phyloP scores from a whole-genome alignment of 2,329 filamentous ascomycete species.

The Pseudogymnoascus sp. region DNA sequence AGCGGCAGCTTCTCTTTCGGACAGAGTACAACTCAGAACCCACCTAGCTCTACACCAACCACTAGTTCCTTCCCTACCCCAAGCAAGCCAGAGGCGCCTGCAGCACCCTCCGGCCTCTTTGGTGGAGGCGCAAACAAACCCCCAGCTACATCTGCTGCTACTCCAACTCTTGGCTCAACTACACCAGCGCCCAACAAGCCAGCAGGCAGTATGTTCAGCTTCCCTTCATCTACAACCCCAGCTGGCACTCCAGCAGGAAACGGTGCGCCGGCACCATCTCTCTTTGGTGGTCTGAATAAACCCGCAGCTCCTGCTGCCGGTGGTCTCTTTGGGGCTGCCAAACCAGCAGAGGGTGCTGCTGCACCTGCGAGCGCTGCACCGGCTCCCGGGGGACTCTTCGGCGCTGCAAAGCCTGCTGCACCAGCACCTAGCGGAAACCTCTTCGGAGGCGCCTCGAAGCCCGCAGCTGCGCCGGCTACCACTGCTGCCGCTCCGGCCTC shows the following conservation, averaged over 20 bases:
- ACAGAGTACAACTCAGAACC: neutral
- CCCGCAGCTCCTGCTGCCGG: conserved; percentile 13
- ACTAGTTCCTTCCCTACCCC: neutral
- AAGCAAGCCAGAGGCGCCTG: neutral
- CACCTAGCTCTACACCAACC: neutral
- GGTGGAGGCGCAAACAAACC: conserved; percentile 7
- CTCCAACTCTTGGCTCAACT: conserved; percentile 16
- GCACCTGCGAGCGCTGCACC: conserved; percentile 25
- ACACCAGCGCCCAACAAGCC: conserved; percentile 22
- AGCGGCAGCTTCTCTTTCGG: conserved; percentile 8
- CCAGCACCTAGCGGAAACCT: conserved; percentile 13
- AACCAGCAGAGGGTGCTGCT: conserved; percentile 18
- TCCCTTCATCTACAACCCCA: conserved; percentile 10
- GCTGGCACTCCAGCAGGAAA: neutral
- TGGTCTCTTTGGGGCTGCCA: conserved; percentile 28
- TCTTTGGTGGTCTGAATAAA: conserved; percentile 12
- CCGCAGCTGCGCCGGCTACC: neutral
- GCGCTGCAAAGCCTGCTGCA: conserved; percentile 14
- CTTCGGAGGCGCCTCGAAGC: conserved; percentile 1
- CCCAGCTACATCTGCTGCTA: conserved; percentile 10
- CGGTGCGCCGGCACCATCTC: conserved; percentile 10
- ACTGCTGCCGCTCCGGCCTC: neutral
- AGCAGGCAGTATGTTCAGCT: conserved; percentile 1
- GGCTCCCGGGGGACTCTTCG: conserved; percentile 16
- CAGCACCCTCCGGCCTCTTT: neutral